Conservation (phyloP, 2,329 filamentous ascomycete species). For the Fulvia fulva region DNA sequence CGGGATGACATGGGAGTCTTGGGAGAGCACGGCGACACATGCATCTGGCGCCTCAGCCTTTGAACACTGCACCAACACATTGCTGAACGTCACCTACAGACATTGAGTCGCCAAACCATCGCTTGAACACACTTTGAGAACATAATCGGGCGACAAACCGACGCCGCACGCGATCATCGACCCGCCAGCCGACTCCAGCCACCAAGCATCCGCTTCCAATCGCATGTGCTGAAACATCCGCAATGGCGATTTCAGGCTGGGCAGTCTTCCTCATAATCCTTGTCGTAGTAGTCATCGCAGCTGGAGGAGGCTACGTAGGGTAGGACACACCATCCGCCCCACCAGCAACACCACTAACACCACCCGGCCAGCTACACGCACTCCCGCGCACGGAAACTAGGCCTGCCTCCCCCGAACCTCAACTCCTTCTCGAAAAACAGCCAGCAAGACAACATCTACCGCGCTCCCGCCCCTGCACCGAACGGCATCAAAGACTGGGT, state of each 20-base stretch:
- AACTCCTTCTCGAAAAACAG: conserved; percentile 60
- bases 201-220: not conserved
- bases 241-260: conserved; percentile 33
- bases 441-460: conserved; percentile 30
- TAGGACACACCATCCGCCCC: conserved; percentile 15
- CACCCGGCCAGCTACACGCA: conserved; percentile 54
- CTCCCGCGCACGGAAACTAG: conserved; percentile 67
- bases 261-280: conserved; percentile 72
- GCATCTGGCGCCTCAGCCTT: not conserved
- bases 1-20: not conserved
- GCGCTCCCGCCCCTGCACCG: conserved; percentile 52
- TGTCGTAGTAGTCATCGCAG: conserved; percentile 57
- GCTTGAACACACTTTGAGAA: not conserved
- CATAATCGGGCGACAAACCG: not conserved
- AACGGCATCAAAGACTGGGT: conserved; percentile 70
- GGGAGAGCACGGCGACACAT: not conserved
- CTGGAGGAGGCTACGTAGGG: conserved; percentile 62
- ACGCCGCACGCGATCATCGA: not conserved
- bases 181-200: not conserved
- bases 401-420: conserved; percentile 63
- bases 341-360: not conserved
- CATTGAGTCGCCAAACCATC: not conserved
- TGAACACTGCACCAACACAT: not conserved
- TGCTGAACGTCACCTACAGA: not conserved
- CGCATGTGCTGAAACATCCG: conserved; percentile 1